These are phyloP conservation scores for Bacidia rubella DNA, from an alignment of 495 filamentous ascomycete genomes.

Conservation along the genomic window DNA sequence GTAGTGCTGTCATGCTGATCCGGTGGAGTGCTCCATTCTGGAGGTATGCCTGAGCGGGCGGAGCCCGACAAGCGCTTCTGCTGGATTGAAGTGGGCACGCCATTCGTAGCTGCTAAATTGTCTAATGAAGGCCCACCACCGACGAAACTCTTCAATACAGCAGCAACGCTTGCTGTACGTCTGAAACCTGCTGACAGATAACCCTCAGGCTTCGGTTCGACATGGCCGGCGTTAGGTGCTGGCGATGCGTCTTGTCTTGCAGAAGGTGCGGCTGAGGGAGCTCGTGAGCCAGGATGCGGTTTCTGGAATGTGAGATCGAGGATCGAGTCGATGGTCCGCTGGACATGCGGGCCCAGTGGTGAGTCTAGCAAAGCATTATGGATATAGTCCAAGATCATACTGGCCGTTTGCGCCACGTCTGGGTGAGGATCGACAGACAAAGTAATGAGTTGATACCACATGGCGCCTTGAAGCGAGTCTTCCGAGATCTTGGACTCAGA, in stretches of 20 bases:
- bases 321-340: conserved; percentile 65
- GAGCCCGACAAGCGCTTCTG: conserved; percentile 23
- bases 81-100: conserved; percentile 17
- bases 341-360: conserved; percentile 53
- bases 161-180: conserved; percentile 59
- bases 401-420: conserved; percentile 75
- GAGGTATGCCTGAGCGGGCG: conserved; percentile 44
- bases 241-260: conserved; percentile 6
- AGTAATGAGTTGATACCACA: conserved; percentile 87
- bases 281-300: conserved; percentile 34
- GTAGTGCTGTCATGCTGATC: conserved; percentile 64
- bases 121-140: conserved; percentile 38
- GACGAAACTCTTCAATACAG: conserved; percentile 54
- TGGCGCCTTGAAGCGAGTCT: conserved; percentile 77
- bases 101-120: conserved; percentile 13
- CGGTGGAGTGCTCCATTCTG: conserved; percentile 61
- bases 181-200: conserved; percentile 51
- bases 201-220: conserved; percentile 43
- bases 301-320: conserved; percentile 38
- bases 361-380: conserved; percentile 66
- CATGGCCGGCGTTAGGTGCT: conserved; percentile 9
- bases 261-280: conserved; percentile 39
- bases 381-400: conserved; percentile 69
- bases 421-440: conserved; percentile 90
- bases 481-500: conserved; percentile 44